A percentile compares a stretch with the other conserved stretches of the same genome.
Conservation (phyloP, 2,329 filamentous ascomycete species). For the Ophiostoma sp. region DNA sequence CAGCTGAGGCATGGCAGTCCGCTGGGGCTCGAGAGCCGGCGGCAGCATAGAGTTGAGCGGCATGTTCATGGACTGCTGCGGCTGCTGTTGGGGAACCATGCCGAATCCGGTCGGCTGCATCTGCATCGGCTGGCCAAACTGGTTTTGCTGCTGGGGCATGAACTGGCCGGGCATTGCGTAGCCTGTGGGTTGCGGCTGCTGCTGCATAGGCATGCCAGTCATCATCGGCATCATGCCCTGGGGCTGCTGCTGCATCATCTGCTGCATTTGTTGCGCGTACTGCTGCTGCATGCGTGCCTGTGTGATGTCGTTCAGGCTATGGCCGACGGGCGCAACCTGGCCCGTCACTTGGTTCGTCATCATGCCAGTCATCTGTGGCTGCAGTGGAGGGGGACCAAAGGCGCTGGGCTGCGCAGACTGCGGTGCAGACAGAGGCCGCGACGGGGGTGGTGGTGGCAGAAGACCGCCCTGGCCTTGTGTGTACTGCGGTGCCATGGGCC, state of each 20-base stretch:
- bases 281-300: conserved; percentile 62
- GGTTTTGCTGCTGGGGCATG: conserved; percentile 37
- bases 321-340: conserved; percentile 66
- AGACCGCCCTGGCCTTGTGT: conserved; percentile 57
- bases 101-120: conserved; percentile 61
- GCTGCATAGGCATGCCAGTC: conserved; percentile 33
- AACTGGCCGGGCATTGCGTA: conserved; percentile 39
- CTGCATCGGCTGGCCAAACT: conserved; percentile 44
- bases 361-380: conserved; percentile 78
- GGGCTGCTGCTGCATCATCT: conserved; percentile 32
- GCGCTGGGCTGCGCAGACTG: conserved; percentile 69
- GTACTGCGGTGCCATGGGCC: conserved; percentile 64
- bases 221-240: conserved; percentile 45
- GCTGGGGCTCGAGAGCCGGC: conserved; percentile 55
- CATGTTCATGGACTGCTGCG: conserved; percentile 33
- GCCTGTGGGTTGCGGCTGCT: conserved; percentile 35
- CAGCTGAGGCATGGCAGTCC: conserved; percentile 41
- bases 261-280: conserved; percentile 42
- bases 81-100: conserved; percentile 32
- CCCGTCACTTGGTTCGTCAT: conserved; percentile 61
- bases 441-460: conserved; percentile 63
- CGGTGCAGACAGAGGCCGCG: conserved; percentile 79
- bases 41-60: conserved; percentile 54
- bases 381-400: conserved; percentile 69
- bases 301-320: conserved; percentile 68